A percentile compares a stretch with the other conserved stretches of the same genome.
phyloP scores from a whole-genome alignment of 441 rosid genomes.

The Monsonia emarginata region DNA sequence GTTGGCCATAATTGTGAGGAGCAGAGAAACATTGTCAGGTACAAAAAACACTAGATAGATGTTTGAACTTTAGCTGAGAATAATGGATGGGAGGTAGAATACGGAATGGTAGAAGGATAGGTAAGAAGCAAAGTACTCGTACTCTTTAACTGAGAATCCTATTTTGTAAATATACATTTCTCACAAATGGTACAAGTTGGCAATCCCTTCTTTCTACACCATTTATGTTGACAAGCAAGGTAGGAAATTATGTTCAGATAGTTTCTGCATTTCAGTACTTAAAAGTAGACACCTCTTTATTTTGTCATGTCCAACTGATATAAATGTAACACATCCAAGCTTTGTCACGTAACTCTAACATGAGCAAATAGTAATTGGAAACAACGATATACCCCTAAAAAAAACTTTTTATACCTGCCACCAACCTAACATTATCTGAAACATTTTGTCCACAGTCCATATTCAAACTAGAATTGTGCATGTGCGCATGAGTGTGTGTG shows the following conservation, averaged over 20 bases:
- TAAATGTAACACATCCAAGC: background rate
- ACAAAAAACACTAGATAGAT: background rate
- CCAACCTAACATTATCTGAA: background rate
- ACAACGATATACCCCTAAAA: background rate
- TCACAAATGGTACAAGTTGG: no score
- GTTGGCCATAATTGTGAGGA: background rate
- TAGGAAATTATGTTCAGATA: background rate
- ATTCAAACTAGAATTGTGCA: background rate
- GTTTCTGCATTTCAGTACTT: background rate
- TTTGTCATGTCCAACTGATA: background rate
- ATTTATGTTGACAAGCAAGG: no score
- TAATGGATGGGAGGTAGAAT: background rate
- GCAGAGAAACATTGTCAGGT: slow-evolving; percentile 4
- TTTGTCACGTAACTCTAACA: background rate
- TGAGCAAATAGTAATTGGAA: background rate
- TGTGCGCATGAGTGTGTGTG: background rate
- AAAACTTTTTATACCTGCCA: background rate
- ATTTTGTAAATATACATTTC: background rate
- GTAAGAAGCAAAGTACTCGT: background rate
- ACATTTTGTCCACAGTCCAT: background rate
- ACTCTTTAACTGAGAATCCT: background rate
- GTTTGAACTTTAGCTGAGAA: background rate
- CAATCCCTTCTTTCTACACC: no score
- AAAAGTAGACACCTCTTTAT: background rate
- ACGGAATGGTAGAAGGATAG: background rate